These are phyloP conservation scores for Huiozyma sinensis DNA, from an alignment of 805 yeast species.

Conservation along the genomic window DNA sequence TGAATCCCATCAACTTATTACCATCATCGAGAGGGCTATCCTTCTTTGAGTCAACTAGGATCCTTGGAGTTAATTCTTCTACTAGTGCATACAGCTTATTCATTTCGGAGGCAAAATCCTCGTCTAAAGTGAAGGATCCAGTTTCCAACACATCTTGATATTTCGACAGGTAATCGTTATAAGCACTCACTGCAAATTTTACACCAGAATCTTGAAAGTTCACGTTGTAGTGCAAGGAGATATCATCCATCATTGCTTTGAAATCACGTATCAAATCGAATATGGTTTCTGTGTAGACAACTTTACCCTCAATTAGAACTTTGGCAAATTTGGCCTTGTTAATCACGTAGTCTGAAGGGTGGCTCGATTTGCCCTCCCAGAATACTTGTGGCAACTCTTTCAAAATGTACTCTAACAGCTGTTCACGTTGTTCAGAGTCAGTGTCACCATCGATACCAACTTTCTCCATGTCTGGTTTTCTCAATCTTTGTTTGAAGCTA, in stretches of 20 bases:
- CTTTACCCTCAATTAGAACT: slow-evolving; percentile 15
- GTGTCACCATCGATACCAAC: slow-evolving; percentile 13
- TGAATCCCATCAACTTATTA: background rate
- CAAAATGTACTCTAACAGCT: slow-evolving; percentile 16
- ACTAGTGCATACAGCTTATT: slow-evolving; percentile 10
- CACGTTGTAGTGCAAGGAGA: slow-evolving; percentile 53
- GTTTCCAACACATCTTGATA: slow-evolving; percentile 5
- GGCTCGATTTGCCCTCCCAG: slow-evolving; percentile 11
- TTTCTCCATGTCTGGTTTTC: slow-evolving; percentile 13
- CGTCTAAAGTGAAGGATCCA: slow-evolving; percentile 6
- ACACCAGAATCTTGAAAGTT: slow-evolving; percentile 71
- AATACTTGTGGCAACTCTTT: slow-evolving; percentile 21
- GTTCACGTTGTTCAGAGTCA: slow-evolving; percentile 18
- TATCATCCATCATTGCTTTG: slow-evolving; percentile 35
- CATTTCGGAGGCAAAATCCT: slow-evolving; percentile 7
- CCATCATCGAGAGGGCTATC: background rate
- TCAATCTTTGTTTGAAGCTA: slow-evolving; percentile 34
- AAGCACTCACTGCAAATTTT: slow-evolving; percentile 44
- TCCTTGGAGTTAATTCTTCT: slow-evolving; percentile 9
- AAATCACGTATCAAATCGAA: slow-evolving; percentile 23
- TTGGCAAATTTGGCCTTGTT: slow-evolving; percentile 22
- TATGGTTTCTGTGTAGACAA: slow-evolving; percentile 11
- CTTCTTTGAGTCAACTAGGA: slow-evolving; percentile 1
- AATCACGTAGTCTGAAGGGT: slow-evolving; percentile 16
- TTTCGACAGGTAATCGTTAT: slow-evolving; percentile 17